Evolutionary conservation across 2,329 filamentous ascomycete genomes (phyloP), one percentile per base, ranked within the genome.

Genomic region (Trichoderma brevicompactum): DNA sequence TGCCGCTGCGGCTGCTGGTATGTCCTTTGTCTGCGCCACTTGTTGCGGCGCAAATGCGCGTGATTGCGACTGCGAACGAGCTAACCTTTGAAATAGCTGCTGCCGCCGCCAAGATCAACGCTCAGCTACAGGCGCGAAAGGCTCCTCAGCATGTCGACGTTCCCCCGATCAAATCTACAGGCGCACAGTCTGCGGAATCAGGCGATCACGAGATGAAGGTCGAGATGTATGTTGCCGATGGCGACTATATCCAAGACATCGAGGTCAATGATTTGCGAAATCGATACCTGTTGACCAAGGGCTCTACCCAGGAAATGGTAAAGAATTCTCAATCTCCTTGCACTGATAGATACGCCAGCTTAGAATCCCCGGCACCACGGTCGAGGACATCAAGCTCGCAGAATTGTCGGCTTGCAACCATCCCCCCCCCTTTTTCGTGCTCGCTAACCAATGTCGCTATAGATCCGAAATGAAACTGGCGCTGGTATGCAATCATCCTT

Each of bases 381-480:
- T 84, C 82, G 82, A 82, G 82, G 82, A 81, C 81, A 82, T 86
- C 83, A 87, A 87, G 87, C 88, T 91, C 89, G 91, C 89, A 80
- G 77, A 79, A 83, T 84, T 83, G 81, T 85, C 86, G 90, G 88
- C 87, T 86, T 80, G 77, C 78, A 80, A 80, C 80, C 79, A 78
- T 78, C 75, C 78, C 78, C 82, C 85, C 87, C 28, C 23, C 32
- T 89, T 87, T 88, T 87, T 92, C 89, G 87, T 91, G 92, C 88
- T 88, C 95, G 92, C 94, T 98, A 88, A 94, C 87, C 89, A 85
- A 81, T 85, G 88, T 87, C 95, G 89, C 91, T 91, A 74, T 94
- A 99, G 95, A 99, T 99, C 76, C 96, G 97, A 90, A 94, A 97
- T 84, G 92, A 97, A 76, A 98, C 94, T 89, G 95, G 95, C 86